phyloP scores from a whole-genome alignment of 2,329 filamentous ascomycete genomes.

The Epichloe sylvatica region DNA sequence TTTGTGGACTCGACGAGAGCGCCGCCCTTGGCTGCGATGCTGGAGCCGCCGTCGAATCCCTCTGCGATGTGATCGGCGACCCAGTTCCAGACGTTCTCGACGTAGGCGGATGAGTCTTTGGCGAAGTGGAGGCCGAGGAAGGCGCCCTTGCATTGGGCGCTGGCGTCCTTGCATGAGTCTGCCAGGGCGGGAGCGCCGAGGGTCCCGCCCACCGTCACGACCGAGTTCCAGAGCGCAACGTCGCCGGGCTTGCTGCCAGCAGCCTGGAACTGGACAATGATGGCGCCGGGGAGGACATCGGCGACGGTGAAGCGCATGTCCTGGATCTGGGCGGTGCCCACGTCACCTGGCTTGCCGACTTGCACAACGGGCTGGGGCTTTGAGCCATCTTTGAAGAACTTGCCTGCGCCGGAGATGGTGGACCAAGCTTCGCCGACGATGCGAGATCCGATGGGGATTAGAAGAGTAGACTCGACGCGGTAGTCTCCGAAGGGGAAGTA shows the following conservation, averaged over 20 bases:
- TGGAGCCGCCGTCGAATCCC: conserved; percentile 27
- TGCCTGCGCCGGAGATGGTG: conserved; percentile 33
- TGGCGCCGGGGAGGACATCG: conserved; percentile 27
- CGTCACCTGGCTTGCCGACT: conserved; percentile 36
- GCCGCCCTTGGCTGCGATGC: conserved; percentile 35
- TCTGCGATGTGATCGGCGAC: conserved; percentile 33
- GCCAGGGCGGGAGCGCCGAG: conserved; percentile 22
- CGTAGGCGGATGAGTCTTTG: conserved; percentile 10
- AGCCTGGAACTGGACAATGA: conserved; percentile 24
- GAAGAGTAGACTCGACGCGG: conserved; percentile 14
- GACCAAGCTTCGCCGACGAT: conserved; percentile 44
- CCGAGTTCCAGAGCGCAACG: conserved; percentile 35
- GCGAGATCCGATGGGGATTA: conserved; percentile 25
- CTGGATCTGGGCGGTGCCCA: conserved; percentile 34
- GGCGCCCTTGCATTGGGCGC: conserved; percentile 30
- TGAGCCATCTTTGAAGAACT: conserved; percentile 27
- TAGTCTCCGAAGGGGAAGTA: conserved; percentile 19
- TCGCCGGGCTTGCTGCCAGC: conserved; percentile 30
- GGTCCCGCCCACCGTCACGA: conserved; percentile 33
- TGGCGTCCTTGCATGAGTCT: conserved; percentile 20
- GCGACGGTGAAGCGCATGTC: conserved; percentile 39
- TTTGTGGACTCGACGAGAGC: conserved; percentile 30
- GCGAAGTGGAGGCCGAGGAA: conserved; percentile 36
- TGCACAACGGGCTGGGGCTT: conserved; percentile 34
- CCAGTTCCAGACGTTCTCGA: conserved; percentile 24